Base-by-base conservation (phyloP, 371 early-diverging fungal genomes). In the Circinella umbellata region DNA sequence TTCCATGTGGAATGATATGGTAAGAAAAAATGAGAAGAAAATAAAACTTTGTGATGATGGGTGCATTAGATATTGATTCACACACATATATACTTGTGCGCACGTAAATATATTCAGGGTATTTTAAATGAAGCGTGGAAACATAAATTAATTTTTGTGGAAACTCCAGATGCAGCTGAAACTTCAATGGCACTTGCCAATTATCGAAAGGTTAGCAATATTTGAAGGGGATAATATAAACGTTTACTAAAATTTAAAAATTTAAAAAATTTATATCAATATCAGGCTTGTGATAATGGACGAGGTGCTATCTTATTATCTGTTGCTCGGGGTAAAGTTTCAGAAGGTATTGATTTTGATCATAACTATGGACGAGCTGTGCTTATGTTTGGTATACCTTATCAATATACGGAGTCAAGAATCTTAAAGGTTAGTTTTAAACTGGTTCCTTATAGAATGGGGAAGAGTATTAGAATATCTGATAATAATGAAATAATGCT, bases 341-440 rank as follows among this genome's bases (percentile, higher is more conserved):
- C 98, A 10, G 99, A 99, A 83, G 99, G 99, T 18, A 98, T 99
- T 73, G 99, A 99, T 91, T 99, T 99, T 80, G 99, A 99, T 77
- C 97, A 99, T 79, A 94, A 98, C 72, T 99, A 99, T 82, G 99
- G 99, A 10, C 90, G 99, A 37, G 99, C 98, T 20, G 96, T 98
- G 42, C 88, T 99, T 66, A 90, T 99, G 90, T 98, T 98, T 88
- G 99, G 99, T 15, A 98, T 99, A 55, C 99, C 99, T 0, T 99
- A 98, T 78, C 99, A 99, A 85, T 99, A 98, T 76, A 99, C 99
- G 0, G 99, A 99, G 77, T 94, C 94, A 60, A 86, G 99, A 63
- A 95, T 97, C 37, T 77, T 99, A 55, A 98, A 97, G 83, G 90
- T 89, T 54, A 57, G 62, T 51, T 18, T 35, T 4, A 20, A 54